Conservation (phyloP, 108 stramenopile species). For the Nitzschia sp. region DNA sequence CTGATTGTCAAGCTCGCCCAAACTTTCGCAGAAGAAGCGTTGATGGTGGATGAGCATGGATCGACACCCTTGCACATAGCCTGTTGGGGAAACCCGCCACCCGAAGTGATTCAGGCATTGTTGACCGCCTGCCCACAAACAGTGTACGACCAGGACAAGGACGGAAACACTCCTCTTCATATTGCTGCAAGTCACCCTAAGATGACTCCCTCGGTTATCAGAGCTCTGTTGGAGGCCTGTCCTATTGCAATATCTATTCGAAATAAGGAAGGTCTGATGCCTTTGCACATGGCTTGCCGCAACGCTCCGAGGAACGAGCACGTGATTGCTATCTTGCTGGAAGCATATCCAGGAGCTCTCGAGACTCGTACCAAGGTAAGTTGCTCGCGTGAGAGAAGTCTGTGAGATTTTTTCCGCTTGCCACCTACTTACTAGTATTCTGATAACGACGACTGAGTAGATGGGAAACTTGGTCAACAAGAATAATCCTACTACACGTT, state of each 20-base stretch:
- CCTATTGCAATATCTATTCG: constrained; percentile 44
- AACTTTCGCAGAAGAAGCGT: background rate
- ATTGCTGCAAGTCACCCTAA: background rate
- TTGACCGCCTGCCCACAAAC: constrained; percentile 24
- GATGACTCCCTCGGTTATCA: background rate
- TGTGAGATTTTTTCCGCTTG: no score
- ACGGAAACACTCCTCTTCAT: constrained; percentile 19
- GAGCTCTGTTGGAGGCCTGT: constrained; percentile 15
- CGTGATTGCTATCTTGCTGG: constrained; percentile 24
- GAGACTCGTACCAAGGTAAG: constrained; percentile 31
- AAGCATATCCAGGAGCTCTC: constrained; percentile 34
- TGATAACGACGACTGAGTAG: no score
- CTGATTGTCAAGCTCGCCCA: constrained; percentile 2
- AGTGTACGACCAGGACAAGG: background rate
- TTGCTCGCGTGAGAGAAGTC: background rate
- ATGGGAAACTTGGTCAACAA: constrained; percentile 2
- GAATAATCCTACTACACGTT: background rate
- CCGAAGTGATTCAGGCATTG: constrained; percentile 15
- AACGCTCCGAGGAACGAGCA: constrained; percentile 29
- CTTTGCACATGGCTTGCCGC: constrained; percentile 39
- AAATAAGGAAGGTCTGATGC: constrained; percentile 56
- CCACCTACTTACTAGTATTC: no score
- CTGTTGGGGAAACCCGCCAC: constrained; percentile 27
- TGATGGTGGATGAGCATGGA: constrained; percentile 10
- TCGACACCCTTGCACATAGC: constrained; percentile 29